Evolutionary conservation across 164 flowering plant species (phyloP), one percentile per base, ranked within the genome.

Genomic region (Chimonanthus salicifolius): DNA sequence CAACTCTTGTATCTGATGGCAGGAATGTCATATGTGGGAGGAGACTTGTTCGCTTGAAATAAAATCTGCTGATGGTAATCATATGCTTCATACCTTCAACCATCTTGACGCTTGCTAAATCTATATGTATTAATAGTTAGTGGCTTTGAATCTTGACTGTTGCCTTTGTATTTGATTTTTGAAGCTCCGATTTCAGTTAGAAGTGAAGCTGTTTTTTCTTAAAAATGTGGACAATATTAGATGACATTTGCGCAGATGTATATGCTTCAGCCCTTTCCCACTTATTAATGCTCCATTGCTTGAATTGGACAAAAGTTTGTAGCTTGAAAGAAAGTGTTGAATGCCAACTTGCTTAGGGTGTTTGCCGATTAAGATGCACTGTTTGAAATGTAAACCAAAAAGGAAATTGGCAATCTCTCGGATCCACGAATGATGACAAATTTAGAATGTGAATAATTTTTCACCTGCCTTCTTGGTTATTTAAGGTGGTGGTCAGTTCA

Each of bases 1-100:
- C 11, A 10, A 44, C 47, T 63, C 20, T 67, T 68, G 33, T 72
- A 58, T 72, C 2, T 51, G 54, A 54, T 68, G 79, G 85, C 90
- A 89, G 93, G 79, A 85, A 82, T 78, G 78, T 77, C 21, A 43
- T 85, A 13, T 82, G 86, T 48, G 91, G 90, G 64, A 85, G 89
- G 85, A 81, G 71, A 33, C 76, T 88, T 6, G 74, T 80, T 49
- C 79, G 88, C 75, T 70, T 82, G 46, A 84, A 84, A 66, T 87
- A 80, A 87, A 74, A 33, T 49, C 49, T 63, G 47, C 8, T 45
- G 5, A 47, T 66, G 46, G 48, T 72, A 74, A 67, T 49, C 49
- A 50, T 70, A 47, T 21, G 15, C 33, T 58, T 60, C 43, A 70
- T 21, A 13, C 18, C 44, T 58, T 50, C 49, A 7, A 6, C 64